Evolutionary conservation across 108 stramenopile genomes (phyloP), one percentile per base, ranked within the genome.

Genomic region (Cyclotella cryptica): DNA sequence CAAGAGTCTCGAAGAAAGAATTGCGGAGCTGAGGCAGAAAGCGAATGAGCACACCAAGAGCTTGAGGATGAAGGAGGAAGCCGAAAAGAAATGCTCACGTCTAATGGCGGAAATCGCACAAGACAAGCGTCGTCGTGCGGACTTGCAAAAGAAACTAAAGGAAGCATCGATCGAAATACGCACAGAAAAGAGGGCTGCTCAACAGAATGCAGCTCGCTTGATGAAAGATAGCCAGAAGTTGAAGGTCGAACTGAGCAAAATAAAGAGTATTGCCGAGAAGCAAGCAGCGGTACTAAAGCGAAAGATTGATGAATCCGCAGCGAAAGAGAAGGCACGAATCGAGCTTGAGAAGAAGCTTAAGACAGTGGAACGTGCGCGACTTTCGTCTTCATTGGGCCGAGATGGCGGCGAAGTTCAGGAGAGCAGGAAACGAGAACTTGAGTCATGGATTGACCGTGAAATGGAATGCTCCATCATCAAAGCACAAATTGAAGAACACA

Each of bases 111-210:
- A 89, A 39, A 87, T 89, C 53, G n/a, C 57, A 0, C 66, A 78
- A 18, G 89, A 90, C 71, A 90, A 90, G 83, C 65, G 70, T 49
- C 82, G 75, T 30, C 78, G 83, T 28, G 89, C 85, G 0, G 85
- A 74, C 8, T 71, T 90, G 14, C 89, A 90, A 46, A 69, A 67
- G 51, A 80, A 85, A 59, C 72, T 90, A 12, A 88, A 88, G 71
- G 87, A 90, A 64, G 61, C 75, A 40, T 72, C 79, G 1, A 75
- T 45, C 27, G 86, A 87, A 51, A 71, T 87, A 30, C 71, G 87
- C 12, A 29, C 49, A 0, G 89, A 90, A 49, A 86, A 88, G 54
- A 90, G 83, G 80, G 80, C 69, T 10, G 89, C 89, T 5, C 78
- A 84, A 40, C 61, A 69, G 12, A 68, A 86, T 35, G 89, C 89